These are phyloP conservation scores for Pseudozyma thailandica DNA, from an alignment of 1,284 basidiomycete genomes.

Conservation along the genomic window DNA sequence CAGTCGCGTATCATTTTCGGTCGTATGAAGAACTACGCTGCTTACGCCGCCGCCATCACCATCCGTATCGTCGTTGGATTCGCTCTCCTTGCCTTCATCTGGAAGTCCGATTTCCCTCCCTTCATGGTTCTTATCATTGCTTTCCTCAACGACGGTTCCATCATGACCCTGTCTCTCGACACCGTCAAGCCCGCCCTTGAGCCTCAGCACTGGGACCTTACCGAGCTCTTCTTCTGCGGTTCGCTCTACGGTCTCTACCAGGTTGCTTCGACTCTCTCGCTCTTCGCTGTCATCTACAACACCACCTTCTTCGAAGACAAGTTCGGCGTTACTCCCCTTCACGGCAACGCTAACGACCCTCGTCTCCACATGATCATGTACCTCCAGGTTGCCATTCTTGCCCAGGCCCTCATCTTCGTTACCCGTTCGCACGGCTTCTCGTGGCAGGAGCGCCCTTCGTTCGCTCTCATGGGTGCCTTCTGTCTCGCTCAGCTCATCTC, in stretches of 20 bases:
- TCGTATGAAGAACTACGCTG: slow-evolving; percentile 93
- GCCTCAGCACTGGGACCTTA: slow-evolving; percentile 89
- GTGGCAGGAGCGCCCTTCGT: slow-evolving; percentile 96
- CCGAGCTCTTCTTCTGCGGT: slow-evolving; percentile 95
- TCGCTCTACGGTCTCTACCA: slow-evolving; percentile 94
- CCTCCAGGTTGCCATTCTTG: slow-evolving; percentile 95
- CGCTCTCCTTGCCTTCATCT: slow-evolving; percentile 91
- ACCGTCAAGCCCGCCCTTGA: slow-evolving; percentile 91
- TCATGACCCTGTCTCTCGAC: slow-evolving; percentile 98
- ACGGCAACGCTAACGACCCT: slow-evolving; percentile 69
- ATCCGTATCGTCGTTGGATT: slow-evolving; percentile 99
- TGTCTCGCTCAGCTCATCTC: slow-evolving; percentile 90
- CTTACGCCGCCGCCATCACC: slow-evolving; percentile 87
- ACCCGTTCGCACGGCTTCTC: slow-evolving; percentile 96
- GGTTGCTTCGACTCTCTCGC: slow-evolving; percentile 82
- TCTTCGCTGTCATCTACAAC: slow-evolving; percentile 80
- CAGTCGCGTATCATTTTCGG: slow-evolving; percentile 96
- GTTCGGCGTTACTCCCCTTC: slow-evolving; percentile 76
- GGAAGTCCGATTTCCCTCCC: slow-evolving; percentile 97
- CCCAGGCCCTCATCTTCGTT: slow-evolving; percentile 95
- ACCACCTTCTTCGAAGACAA: slow-evolving; percentile 89
- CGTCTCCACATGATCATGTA: slow-evolving; percentile 77
- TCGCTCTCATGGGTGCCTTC: slow-evolving; percentile 89
- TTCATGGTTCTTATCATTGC: slow-evolving; percentile 99
- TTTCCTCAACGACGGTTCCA: slow-evolving; percentile 92